phyloP scores from a whole-genome alignment of 164 flowering plant genomes.

The Amborella trichopoda region DNA sequence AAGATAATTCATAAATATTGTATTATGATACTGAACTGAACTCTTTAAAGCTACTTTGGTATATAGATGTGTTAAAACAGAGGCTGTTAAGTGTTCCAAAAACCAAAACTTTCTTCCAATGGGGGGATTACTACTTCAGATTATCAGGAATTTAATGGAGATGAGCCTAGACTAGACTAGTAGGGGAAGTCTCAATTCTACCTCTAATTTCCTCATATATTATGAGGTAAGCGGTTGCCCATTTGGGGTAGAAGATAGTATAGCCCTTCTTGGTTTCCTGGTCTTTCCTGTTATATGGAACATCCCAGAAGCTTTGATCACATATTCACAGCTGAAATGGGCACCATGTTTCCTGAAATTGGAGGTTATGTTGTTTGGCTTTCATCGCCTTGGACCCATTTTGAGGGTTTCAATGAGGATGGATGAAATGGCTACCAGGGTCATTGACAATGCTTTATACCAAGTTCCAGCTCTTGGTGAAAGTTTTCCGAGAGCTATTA shows the following conservation, averaged over 20 bases:
- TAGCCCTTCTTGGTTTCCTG: slow-evolving; percentile 7
- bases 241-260: slow-evolving; percentile 8
- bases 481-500: slow-evolving; percentile 1
- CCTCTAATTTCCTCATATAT: slow-evolving; percentile 7
- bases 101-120: too few relatives aligned
- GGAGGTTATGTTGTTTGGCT: slow-evolving; percentile 11
- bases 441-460: slow-evolving; percentile 7
- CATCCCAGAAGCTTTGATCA: slow-evolving; percentile 4
- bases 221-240: slow-evolving; percentile 9
- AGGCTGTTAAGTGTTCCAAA: too few relatives aligned
- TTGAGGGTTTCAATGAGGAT: slow-evolving; percentile 7
- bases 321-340: slow-evolving; percentile 9
- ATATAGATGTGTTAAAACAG: too few relatives aligned
- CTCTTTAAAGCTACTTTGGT: too few relatives aligned
- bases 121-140: slow-evolving; percentile 1
- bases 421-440: slow-evolving; percentile 9
- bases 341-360: slow-evolving; percentile 9
- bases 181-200: slow-evolving; percentile 2
- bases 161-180: not conserved
- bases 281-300: slow-evolving; percentile 8
- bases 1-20: too few relatives aligned
- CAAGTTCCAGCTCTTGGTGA: slow-evolving; percentile 5
- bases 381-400: slow-evolving; percentile 5
- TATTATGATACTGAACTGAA: too few relatives aligned
- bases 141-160: not conserved